phyloP scores from a whole-genome alignment of 1,284 basidiomycete genomes.

The Caloboletus firmus region DNA sequence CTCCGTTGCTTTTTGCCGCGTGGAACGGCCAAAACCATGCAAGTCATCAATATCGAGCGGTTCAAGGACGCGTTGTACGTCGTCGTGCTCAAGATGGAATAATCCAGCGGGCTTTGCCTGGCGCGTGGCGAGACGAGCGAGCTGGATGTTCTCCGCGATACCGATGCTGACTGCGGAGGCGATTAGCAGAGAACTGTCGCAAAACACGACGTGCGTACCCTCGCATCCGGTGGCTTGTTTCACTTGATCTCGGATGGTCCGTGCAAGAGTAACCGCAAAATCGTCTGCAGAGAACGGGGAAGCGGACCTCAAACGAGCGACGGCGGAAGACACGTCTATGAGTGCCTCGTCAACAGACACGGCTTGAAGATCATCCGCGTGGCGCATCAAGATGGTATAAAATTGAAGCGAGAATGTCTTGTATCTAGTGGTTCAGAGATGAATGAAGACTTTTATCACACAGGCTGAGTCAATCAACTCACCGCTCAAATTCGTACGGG shows the following conservation, averaged over 20 bases:
- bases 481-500: slow-evolving; percentile 87
- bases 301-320: slow-evolving; percentile 45
- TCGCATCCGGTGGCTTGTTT: slow-evolving; percentile 79
- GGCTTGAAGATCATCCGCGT: slow-evolving; percentile 91
- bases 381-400: slow-evolving; percentile 87
- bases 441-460: slow-evolving; percentile 14
- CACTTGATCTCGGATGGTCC: slow-evolving; percentile 78
- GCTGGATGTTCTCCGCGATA: slow-evolving; percentile 87
- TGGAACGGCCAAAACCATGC: slow-evolving; percentile 83
- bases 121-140: slow-evolving; percentile 89
- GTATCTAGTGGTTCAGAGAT: slow-evolving; percentile 53
- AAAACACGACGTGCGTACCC: slow-evolving; percentile 45
- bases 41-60: slow-evolving; percentile 84
- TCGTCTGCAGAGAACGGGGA: slow-evolving; percentile 38
- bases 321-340: slow-evolving; percentile 79
- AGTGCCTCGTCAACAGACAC: slow-evolving; percentile 97
- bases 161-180: slow-evolving; percentile 77
- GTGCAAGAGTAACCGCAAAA: slow-evolving; percentile 75
- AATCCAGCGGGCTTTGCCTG: slow-evolving; percentile 88
- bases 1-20: slow-evolving; percentile 70
- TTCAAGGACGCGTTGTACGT: slow-evolving; percentile 61
- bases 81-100: slow-evolving; percentile 65
- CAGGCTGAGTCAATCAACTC: slow-evolving; percentile 17
- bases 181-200: slow-evolving; percentile 4
- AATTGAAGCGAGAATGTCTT: slow-evolving; percentile 82